Evolutionary conservation across 495 filamentous ascomycete species (phyloP), one percentile per base, ranked within the genome.

Genomic region (Aspergillus coremiiformis): DNA sequence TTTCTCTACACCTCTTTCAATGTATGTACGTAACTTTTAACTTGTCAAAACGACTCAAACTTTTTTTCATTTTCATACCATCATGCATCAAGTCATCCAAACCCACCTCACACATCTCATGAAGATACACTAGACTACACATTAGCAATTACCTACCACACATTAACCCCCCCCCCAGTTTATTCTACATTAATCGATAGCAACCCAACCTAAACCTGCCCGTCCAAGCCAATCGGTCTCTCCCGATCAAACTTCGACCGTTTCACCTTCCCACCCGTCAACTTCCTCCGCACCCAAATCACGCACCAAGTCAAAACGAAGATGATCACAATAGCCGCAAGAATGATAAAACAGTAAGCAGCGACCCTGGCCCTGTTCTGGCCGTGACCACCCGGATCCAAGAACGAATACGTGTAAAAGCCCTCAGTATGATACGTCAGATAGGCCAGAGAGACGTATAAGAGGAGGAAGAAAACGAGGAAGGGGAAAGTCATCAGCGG

Each of bases 371-470:
- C 62, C 60, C 71, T 64, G 60, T 73, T 58, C 66, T 77, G 67
- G 30, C 67, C 59, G 57, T 71, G 49, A 62, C 68, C 64, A 47
- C 67, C 57, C 0, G 78, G 76, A 63, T 94, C 73, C 0, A 93
- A 72, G 71, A 94, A 94, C 42, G 56, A 54, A 64, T 94, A 94
- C 0, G 84, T 74, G 62, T 88, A 95, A 58, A 85, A 90, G 1
- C 78, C 79, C 60, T 87, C 68, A 0, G 81, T 83, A 0, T 80
- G 78, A 48, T 78, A 62, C 11, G 84, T 90, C 26, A 95, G 55
- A 62, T 90, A 92, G 0, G 86, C 87, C 9, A 95, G 70, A 19
- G 70, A 78, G 5, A 89, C 77, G 60, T 95, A 95, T 4, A 84
- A 64, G 0, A 80, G 79, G 24, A 92, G 75, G 0, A 92, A 39